These are phyloP conservation scores for Rhodotorula sp. DNA, from an alignment of 1,284 basidiomycete species.

Conservation along the genomic window DNA sequence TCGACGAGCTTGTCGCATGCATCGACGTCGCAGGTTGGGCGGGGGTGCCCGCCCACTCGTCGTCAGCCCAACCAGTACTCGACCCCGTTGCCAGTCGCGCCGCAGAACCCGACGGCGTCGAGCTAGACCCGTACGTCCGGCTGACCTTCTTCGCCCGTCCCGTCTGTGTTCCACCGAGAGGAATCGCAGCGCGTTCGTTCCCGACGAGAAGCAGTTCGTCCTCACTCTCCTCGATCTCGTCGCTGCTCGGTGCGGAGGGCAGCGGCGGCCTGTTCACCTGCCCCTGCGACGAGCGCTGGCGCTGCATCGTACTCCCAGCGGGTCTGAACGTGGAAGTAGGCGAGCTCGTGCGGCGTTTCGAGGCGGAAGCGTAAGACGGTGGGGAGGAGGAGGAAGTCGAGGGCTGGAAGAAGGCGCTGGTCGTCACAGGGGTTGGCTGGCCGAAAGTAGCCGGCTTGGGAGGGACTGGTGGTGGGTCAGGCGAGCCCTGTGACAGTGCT, in stretches of 20 bases:
- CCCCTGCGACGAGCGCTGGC: neutral
- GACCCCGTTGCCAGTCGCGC: no score
- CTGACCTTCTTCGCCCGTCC: no score
- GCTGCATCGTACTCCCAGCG: neutral
- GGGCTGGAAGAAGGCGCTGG: neutral
- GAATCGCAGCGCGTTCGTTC: neutral
- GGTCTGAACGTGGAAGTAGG: neutral
- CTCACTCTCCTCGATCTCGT: neutral
- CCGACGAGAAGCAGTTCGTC: conserved; percentile 1
- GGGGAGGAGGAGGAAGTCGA: neutral
- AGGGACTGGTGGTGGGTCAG: neutral
- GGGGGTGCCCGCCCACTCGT: no score
- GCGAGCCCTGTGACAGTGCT: neutral
- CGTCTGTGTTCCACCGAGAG: no score
- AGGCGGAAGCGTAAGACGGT: neutral
- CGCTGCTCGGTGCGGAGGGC: neutral
- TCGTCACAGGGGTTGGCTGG: neutral
- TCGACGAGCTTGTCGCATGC: no score
- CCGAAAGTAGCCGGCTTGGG: neutral
- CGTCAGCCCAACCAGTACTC: no score
- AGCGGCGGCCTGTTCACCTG: neutral
- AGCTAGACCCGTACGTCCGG: no score
- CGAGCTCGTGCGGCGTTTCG: neutral
- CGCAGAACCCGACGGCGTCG: no score
- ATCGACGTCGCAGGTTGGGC: no score